These are phyloP conservation scores for Plantago ovata DNA, from an alignment of 257 asterid species.

Conservation along the genomic window DNA sequence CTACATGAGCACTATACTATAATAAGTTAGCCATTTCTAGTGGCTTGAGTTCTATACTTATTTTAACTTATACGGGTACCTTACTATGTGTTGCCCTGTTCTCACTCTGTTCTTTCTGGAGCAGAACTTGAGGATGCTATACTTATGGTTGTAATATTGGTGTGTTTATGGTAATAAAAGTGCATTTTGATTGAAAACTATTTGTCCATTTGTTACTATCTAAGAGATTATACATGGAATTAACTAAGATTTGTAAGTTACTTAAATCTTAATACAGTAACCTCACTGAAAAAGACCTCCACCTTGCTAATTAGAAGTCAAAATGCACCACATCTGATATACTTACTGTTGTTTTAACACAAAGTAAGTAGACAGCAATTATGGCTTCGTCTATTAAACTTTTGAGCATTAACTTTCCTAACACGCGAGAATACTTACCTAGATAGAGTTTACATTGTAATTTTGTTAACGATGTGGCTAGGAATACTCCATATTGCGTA, in stretches of 20 bases:
- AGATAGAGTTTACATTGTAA: too few relatives aligned
- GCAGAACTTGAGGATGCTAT: slow-evolving; percentile 14
- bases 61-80: too few relatives aligned
- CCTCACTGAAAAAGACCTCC: neutral
- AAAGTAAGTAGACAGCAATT: too few relatives aligned
- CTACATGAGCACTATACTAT: slow-evolving; percentile 2
- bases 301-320: neutral
- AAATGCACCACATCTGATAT: too few relatives aligned
- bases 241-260: neutral
- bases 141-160: slow-evolving; percentile 24
- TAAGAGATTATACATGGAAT: neutral
- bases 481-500: too few relatives aligned
- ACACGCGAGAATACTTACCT: too few relatives aligned
- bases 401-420: too few relatives aligned
- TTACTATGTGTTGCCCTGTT: neutral
- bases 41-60: neutral
- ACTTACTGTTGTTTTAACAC: too few relatives aligned
- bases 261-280: neutral
- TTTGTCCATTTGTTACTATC: neutral
- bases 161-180: slow-evolving; percentile 25
- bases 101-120: slow-evolving; percentile 11
- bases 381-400: too few relatives aligned
- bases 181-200: slow-evolving; percentile 4
- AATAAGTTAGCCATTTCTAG: slow-evolving; percentile 8
- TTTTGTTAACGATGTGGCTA: too few relatives aligned